Base-by-base conservation (phyloP, 345 rosid species). In the Toxicodendron radicans region DNA sequence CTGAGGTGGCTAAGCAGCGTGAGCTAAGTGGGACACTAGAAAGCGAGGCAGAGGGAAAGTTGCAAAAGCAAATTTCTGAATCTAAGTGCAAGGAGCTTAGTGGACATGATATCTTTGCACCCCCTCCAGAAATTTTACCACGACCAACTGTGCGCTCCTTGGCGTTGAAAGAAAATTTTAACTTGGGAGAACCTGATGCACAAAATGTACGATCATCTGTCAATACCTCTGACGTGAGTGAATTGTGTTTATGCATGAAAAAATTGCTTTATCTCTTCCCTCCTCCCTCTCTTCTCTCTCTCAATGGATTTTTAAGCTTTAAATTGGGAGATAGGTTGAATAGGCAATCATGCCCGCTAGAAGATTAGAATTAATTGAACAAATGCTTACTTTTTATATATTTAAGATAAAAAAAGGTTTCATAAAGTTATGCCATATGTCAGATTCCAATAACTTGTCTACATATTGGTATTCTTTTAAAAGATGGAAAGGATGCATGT, bases 1-100 rank as follows among this genome's bases (percentile, higher is more conserved):
- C 97, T 10, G 99, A 93, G 84, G 91, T 89, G 49, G 92, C 97
- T 1, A 95, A 95, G 83, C 99, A 95, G 88, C 89, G 99, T 4
- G 99, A 95, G 78, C 82, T 95, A 27, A 95, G 95, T 53, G 99
- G 99, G 24, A 88, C 91, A 0, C 66, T 88, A 64, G 97, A 87
- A 70, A 88, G 80, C 5, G 97, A 95, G 21, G 74, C 87, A 1
- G 95, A 87, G 71, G 77, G 80, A 24, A 88, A 67, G 78, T 82
- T 95, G 77, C 81, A 83, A 78, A 95, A 95, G 83, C 98, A 89
- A 70, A 77, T 87, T 61, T 95, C 98, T 76, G 89, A 93, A 84
- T 95, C 97, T 10, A 95, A 95, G 78, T 84, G 80, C 67, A 95
- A 88, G 85, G 99, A 95, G 85, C 92, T 95, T 27, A 93, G 87